phyloP scores from a whole-genome alignment of 2,329 filamentous ascomycete species.

The Monilinia vaccinii-corymbosi region DNA sequence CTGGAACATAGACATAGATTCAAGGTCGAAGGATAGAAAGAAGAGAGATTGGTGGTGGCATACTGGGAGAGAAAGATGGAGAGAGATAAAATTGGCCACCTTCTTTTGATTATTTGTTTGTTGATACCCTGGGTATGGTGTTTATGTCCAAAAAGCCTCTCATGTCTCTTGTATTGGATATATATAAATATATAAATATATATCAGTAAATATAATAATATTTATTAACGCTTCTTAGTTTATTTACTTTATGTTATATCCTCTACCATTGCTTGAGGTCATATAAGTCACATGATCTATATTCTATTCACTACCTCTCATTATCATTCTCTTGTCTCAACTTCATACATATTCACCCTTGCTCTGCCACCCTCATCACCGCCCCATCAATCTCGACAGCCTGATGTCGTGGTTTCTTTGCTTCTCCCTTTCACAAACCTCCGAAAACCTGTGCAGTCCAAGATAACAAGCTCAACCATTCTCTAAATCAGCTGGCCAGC shows the following conservation, averaged over 20 bases:
- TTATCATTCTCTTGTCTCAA: background rate
- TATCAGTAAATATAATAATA: background rate
- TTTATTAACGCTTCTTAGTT: background rate
- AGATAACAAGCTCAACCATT: background rate
- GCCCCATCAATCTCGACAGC: background rate
- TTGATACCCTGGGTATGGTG: conserved; percentile 8
- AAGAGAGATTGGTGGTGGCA: conserved; percentile 27
- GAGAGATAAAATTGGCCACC: conserved; percentile 18
- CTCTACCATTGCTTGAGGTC: no score
- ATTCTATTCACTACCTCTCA: background rate
- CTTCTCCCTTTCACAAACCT: background rate
- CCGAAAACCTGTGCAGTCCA: background rate
- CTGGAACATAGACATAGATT: conserved; percentile 13
- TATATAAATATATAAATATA: background rate
- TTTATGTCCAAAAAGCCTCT: background rate
- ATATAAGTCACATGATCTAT: no score
- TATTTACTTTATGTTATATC: no score
- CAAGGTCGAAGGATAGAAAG: conserved; percentile 13
- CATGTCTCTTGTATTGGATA: background rate
- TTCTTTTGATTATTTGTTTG: conserved; percentile 16
- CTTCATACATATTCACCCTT: background rate
- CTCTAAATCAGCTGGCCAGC: no score
- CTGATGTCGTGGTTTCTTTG: background rate
- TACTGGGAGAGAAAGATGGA: conserved; percentile 26
- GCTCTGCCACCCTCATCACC: background rate